A percentile compares a stretch with the other conserved stretches of the same genome.
These are phyloP conservation scores for Amaranthus hypochondriacus DNA, from an alignment of 148 eudicot species.

Conservation along the genomic window DNA sequence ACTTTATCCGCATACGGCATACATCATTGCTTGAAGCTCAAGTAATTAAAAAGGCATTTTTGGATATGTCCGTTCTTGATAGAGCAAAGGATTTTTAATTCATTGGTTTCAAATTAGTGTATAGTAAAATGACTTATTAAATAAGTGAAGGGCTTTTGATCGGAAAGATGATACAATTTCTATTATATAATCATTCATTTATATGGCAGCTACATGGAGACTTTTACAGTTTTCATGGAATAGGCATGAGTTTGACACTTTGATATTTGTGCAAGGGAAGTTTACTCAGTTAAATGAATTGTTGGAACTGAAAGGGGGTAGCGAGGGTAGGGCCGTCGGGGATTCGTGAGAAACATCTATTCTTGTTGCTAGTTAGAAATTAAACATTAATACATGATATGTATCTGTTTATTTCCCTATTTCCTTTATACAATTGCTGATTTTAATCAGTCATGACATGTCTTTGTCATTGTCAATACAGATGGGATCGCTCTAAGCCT, in stretches of 20 bases:
- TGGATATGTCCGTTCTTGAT: background rate
- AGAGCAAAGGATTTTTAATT: too few relatives aligned
- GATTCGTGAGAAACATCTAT: background rate
- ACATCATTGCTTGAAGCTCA: background rate
- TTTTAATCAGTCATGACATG: background rate
- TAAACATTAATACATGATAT: background rate
- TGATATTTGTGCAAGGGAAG: background rate
- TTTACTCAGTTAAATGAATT: background rate
- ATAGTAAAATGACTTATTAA: too few relatives aligned
- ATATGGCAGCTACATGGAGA: background rate
- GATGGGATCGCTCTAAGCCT: conserved; percentile 88
- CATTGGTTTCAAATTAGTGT: too few relatives aligned
- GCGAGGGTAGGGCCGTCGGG: too few relatives aligned
- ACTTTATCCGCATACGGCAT: conserved; percentile 10
- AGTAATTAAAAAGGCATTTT: background rate
- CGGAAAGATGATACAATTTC: too few relatives aligned
- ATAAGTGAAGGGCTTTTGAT: too few relatives aligned
- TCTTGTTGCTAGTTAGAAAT: background rate
- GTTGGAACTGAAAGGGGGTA: background rate
- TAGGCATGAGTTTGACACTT: background rate
- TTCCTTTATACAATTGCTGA: background rate
- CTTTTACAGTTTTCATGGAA: background rate
- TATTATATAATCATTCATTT: background rate
- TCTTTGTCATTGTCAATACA: conserved; percentile 23
- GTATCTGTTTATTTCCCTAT: background rate